phyloP scores from a whole-genome alignment of 1,284 basidiomycete species.

The Fomes fomentarius region DNA sequence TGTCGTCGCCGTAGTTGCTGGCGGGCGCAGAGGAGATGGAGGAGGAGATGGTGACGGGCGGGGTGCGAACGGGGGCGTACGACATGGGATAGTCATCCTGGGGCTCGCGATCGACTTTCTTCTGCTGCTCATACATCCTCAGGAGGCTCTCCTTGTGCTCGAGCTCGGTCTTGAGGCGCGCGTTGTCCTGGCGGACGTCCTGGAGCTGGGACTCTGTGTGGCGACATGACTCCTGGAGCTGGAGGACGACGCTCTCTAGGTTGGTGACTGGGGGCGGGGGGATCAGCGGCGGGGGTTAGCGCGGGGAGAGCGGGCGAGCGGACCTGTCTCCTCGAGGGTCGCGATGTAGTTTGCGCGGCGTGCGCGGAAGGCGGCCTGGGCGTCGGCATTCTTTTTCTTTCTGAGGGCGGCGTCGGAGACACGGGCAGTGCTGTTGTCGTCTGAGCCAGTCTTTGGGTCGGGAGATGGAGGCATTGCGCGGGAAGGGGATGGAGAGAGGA shows the following conservation, averaged over 20 bases:
- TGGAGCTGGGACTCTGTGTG: slow-evolving; percentile 60
- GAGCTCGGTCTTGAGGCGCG: slow-evolving; percentile 60
- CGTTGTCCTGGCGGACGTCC: slow-evolving; percentile 66
- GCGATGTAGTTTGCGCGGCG: slow-evolving; percentile 83
- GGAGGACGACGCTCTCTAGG: slow-evolving; percentile 77
- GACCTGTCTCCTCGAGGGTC: slow-evolving; percentile 86
- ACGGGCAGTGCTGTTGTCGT: slow-evolving; percentile 39
- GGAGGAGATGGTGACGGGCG: slow-evolving; percentile 32
- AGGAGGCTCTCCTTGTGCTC: slow-evolving; percentile 74
- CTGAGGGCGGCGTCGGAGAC: slow-evolving; percentile 67
- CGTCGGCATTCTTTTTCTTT: slow-evolving; percentile 86
- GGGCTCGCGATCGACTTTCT: slow-evolving; percentile 50
- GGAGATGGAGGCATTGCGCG: slow-evolving; percentile 31
- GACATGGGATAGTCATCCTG: slow-evolving; percentile 59
- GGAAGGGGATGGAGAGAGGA: slow-evolving; percentile 29
- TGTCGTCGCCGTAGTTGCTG: slow-evolving; percentile 31
- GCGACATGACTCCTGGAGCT: slow-evolving; percentile 79
- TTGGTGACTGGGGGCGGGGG: slow-evolving; percentile 56
- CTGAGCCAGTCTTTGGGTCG: slow-evolving; percentile 40
- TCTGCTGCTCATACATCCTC: slow-evolving; percentile 64
- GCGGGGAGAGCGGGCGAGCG: slow-evolving; percentile 28
- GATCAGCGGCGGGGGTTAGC: slow-evolving; percentile 27
- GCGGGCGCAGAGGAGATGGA: slow-evolving; percentile 28
- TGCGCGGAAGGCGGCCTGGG: slow-evolving; percentile 72
- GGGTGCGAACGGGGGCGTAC: slow-evolving; percentile 35